Evolutionary conservation across 2,329 filamentous ascomycete species (phyloP).

Genomic region (Monilinia aucupariae): DNA sequence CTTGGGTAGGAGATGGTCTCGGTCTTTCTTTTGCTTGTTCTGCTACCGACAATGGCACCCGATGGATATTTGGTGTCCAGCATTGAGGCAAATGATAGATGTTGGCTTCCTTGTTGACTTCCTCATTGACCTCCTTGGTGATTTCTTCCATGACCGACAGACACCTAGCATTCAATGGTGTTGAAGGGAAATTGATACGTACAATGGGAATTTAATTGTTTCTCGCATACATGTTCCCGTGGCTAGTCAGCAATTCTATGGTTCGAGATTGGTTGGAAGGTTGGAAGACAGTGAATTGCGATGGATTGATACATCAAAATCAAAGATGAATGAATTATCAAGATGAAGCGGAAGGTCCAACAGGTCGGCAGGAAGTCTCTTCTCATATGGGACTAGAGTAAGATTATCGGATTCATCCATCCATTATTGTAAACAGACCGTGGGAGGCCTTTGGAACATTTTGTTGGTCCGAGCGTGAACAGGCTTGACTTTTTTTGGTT

Average conservation of each 20-base stretch:
- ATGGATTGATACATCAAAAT: slow-evolving; percentile 6
- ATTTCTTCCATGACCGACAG: slow-evolving; percentile 5
- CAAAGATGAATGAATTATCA: not conserved
- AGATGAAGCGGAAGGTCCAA: not conserved
- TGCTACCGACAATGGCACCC: not conserved
- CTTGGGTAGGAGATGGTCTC: not conserved
- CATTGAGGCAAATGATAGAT: not conserved
- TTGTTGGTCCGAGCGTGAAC: slow-evolving; percentile 2
- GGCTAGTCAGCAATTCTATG: not conserved
- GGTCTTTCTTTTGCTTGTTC: slow-evolving; percentile 1
- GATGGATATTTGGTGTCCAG: slow-evolving; percentile 4
- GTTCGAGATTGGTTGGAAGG: not conserved
- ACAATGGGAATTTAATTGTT: slow-evolving; percentile 6
- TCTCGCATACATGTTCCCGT: not conserved
- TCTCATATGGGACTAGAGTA: no score
- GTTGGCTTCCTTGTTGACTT: slow-evolving; percentile 8
- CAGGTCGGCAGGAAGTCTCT: no score
- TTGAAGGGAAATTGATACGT: slow-evolving; percentile 9
- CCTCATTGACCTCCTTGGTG: slow-evolving; percentile 9
- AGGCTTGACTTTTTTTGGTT: slow-evolving; percentile 8
- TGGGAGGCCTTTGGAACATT: not conserved
- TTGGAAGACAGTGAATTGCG: not conserved
- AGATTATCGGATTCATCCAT: not conserved
- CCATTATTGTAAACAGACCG: slow-evolving; percentile 11
- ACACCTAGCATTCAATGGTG: not conserved